Evolutionary conservation across 345 rosid species (phyloP).

Genomic region (Theobroma cacao): DNA sequence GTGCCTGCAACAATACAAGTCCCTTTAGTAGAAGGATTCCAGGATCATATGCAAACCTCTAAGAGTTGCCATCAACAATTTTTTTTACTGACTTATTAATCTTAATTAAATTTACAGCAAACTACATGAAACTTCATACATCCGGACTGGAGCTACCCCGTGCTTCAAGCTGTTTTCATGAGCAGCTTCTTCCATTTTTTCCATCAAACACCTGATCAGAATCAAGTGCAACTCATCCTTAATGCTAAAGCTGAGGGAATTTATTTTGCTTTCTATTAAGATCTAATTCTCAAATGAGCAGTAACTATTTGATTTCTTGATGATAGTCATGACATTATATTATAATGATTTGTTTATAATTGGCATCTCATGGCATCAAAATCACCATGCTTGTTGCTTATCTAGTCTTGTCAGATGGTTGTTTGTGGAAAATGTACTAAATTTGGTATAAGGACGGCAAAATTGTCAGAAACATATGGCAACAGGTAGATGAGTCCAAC

Average conservation of each 20-base stretch:
- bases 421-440: not conserved
- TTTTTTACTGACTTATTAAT: not conserved
- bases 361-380: not conserved
- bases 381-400: not conserved
- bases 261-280: too few species aligned
- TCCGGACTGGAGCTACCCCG: too few species aligned
- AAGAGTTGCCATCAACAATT: not conserved
- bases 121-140: not conserved
- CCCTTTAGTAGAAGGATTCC: too few species aligned
- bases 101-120: not conserved
- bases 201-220: too few species aligned
- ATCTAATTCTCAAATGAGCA: too few species aligned
- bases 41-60: not conserved
- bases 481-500: not conserved
- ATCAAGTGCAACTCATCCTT: too few species aligned
- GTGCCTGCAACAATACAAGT: too few species aligned
- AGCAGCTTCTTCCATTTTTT: too few species aligned
- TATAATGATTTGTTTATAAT: too few species aligned
- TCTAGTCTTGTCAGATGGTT: not conserved
- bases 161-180: too few species aligned
- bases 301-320: not conserved
- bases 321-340: not conserved
- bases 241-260: too few species aligned
- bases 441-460: not conserved
- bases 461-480: not conserved